Base-by-base conservation (phyloP, 306 rosid genomes). In the Cyclanthera cordifolia region DNA sequence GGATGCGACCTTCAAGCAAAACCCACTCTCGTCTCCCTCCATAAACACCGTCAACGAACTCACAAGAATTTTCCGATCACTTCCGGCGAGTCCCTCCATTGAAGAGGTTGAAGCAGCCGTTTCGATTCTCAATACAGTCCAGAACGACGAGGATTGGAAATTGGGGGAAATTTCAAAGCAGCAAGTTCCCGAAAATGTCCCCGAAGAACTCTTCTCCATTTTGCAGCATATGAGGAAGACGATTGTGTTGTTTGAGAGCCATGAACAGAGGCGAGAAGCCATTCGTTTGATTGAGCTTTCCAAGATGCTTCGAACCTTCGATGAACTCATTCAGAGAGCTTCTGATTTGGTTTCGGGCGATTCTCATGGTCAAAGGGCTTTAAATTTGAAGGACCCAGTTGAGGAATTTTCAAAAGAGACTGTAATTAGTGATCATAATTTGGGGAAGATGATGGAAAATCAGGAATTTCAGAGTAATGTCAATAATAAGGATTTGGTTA, bases 91-190 rank as follows among this genome's bases (percentile, higher is more conserved):
- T 23, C 94, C 98, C 55, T 78, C 95, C 70, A 74, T 87, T 43
- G 85, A 89, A 69, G 93, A 87, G 37, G 74, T 93, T 5, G 95
- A 87, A 83, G 98, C 96, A 17, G 95, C 96, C 64, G 73, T 69
- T 28, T 81, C 83, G 28, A 80, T 82, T 1, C 45, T 89, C 6
- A 77, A 89, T 13, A 84, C 96, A 17, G 83, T 87, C 23, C 67
- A 83, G 70, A 78, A 41, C 73, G 87, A 87, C 59, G 91, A 93
- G 59, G 70, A 84, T 76, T 51, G 56, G 43, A 89, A 85, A 70
- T 90, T 89, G 37, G 70, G 79, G 4, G 90, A 86, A 70, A 79
- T 89, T 49, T 80, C 90, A 45, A 55, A 69, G 46, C 88, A 80
- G n/a, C 13, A 65, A 73, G 68, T 4, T 0, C 83, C 85, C 1